Conservation (phyloP, 2,329 filamentous ascomycete species). For the Didymella pinodella region DNA sequence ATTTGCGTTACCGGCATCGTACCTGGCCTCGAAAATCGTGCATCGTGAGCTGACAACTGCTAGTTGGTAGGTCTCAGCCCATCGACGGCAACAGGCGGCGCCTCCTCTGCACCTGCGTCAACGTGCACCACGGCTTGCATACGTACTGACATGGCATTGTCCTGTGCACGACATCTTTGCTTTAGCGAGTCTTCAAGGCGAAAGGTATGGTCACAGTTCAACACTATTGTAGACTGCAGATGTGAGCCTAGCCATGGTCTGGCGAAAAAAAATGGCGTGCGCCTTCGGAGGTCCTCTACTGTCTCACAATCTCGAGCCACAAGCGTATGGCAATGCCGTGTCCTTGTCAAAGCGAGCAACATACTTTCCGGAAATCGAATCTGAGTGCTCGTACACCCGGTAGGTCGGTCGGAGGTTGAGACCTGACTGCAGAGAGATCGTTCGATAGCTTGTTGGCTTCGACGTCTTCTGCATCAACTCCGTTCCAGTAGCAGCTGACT, state of each 20-base stretch:
- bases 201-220: background rate
- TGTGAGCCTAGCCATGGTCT: background rate
- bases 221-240: background rate
- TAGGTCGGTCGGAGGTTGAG: constrained; percentile 3
- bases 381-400: background rate
- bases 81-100: background rate
- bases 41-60: background rate
- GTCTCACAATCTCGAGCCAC: background rate
- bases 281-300: background rate
- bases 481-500: background rate
- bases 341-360: background rate
- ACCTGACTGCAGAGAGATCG: background rate
- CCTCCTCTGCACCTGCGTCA: constrained; percentile 6
- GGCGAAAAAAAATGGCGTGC: background rate
- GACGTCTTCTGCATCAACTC: background rate
- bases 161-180: constrained; percentile 1
- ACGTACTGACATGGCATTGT: constrained; percentile 3
- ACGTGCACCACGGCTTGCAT: background rate
- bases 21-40: background rate
- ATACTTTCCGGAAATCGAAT: background rate
- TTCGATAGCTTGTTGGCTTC: background rate
- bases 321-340: background rate
- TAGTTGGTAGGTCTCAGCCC: background rate
- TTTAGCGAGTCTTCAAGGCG: background rate
- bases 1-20: background rate